Percentiles rank a stretch among this genome's conserved stretches.
These are phyloP conservation scores for Hypoxylon trugodes DNA, from an alignment of 495 filamentous ascomycete species.

Conservation along the genomic window DNA sequence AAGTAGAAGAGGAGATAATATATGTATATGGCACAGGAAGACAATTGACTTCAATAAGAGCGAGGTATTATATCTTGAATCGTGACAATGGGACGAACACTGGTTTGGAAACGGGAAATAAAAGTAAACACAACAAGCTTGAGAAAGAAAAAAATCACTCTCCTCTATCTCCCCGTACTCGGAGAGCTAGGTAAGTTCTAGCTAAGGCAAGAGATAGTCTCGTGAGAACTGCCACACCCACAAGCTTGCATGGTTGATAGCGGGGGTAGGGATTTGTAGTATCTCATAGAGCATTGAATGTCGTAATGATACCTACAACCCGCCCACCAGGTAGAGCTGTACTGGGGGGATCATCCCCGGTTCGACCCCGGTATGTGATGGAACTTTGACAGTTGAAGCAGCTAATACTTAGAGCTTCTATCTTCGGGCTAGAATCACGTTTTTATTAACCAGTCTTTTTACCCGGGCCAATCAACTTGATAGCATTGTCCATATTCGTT, in stretches of 20 bases:
- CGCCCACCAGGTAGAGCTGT: constrained; percentile 23
- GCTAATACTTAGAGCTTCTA: constrained; percentile 14
- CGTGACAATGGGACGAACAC: background rate
- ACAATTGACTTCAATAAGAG: background rate
- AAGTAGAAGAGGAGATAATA: background rate
- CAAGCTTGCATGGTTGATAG: constrained; percentile 25
- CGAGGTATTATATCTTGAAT: constrained; percentile 17
- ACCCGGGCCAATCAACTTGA: constrained; percentile 35
- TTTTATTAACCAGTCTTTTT: constrained; percentile 18
- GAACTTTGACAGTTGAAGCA: constrained; percentile 9
- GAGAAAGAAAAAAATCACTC: constrained; percentile 23
- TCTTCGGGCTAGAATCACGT: constrained; percentile 28
- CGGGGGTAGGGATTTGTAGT: constrained; percentile 5
- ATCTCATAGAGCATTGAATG: constrained; percentile 17
- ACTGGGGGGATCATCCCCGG: constrained; percentile 33
- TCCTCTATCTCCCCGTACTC: constrained; percentile 17
- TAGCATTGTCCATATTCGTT: constrained; percentile 6
- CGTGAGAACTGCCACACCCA: constrained; percentile 15
- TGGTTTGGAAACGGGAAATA: background rate
- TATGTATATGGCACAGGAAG: background rate
- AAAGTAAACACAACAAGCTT: constrained; percentile 10
- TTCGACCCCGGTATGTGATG: constrained; percentile 23
- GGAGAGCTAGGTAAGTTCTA: constrained; percentile 21
- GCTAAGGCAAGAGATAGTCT: constrained; percentile 27
- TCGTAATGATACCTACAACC: constrained; percentile 29